These are phyloP conservation scores for Discostella stelligera DNA, from an alignment of 352 stramenopile species.

Conservation along the genomic window DNA sequence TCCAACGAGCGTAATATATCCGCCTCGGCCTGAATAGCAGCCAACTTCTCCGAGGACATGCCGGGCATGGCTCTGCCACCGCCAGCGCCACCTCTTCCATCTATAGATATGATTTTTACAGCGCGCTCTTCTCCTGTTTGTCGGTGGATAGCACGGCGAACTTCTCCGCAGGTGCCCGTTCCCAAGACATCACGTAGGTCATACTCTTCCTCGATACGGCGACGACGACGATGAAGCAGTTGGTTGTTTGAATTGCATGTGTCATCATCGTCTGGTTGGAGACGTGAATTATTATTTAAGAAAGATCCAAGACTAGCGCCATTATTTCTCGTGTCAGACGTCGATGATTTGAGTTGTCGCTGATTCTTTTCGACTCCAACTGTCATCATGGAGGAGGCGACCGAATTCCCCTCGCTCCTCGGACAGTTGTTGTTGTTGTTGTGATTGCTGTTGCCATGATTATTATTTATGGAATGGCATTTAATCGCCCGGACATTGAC, in stretches of 20 bases:
- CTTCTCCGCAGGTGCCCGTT: constrained; percentile 76
- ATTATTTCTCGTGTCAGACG: neutral
- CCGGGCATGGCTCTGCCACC: neutral
- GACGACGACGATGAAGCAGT: neutral
- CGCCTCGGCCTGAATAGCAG: constrained; percentile 64
- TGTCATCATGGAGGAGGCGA: neutral
- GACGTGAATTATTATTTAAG: constrained; percentile 8
- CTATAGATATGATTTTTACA: constrained; percentile 79
- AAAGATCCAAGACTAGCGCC: neutral
- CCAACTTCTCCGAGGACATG: constrained; percentile 31
- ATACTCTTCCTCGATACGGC: constrained; percentile 76
- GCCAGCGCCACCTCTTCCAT: constrained; percentile 19
- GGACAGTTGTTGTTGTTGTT: constrained; percentile 18
- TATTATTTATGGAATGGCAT: constrained; percentile 22
- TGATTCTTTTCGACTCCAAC: neutral
- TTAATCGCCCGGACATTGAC: constrained; percentile 32
- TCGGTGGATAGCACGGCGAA: constrained; percentile 75
- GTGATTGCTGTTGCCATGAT: constrained; percentile 4
- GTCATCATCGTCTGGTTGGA: constrained; percentile 6
- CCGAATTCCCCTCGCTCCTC: neutral
- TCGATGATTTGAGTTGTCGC: neutral
- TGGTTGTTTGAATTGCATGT: constrained; percentile 5
- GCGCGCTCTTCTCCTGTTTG: constrained; percentile 67
- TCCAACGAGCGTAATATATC: constrained; percentile 71
- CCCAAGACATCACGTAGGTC: constrained; percentile 77